Evolutionary conservation across 2,329 filamentous ascomycete genomes (phyloP).

Genomic region (Rhinocladiella similis): DNA sequence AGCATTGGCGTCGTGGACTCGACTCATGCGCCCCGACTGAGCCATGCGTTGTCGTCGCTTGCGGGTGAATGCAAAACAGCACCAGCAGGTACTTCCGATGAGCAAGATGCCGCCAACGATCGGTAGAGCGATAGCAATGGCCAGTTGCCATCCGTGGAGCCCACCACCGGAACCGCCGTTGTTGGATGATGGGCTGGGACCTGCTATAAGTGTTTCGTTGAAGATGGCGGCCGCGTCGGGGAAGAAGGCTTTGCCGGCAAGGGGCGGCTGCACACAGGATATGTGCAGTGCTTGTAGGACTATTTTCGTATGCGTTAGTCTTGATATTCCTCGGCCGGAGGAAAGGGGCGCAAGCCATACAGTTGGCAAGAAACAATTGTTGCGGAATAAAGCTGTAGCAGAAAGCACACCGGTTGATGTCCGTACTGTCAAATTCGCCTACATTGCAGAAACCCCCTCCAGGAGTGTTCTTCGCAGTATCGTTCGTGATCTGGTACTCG

Average conservation of each 20-base stretch:
- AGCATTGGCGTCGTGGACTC: constrained; percentile 25
- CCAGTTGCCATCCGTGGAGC: constrained; percentile 34
- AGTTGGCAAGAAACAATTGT: constrained; percentile 45
- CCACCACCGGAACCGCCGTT: constrained; percentile 25
- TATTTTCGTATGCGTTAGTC: constrained; percentile 18
- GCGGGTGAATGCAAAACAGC: constrained; percentile 46
- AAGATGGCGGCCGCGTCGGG: constrained; percentile 44
- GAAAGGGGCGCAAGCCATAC: constrained; percentile 33
- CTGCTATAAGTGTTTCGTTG: constrained; percentile 34
- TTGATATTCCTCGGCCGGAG: not conserved
- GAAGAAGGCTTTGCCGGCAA: constrained; percentile 38
- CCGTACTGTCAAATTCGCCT: constrained; percentile 41
- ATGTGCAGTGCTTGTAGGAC: constrained; percentile 48
- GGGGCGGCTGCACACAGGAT: constrained; percentile 43
- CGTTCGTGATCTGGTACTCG: constrained; percentile 34
- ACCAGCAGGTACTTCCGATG: constrained; percentile 33
- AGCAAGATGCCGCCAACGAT: constrained; percentile 44
- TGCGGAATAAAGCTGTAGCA: constrained; percentile 45
- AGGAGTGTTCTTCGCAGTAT: constrained; percentile 32
- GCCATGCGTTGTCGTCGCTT: constrained; percentile 41
- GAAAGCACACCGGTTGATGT: constrained; percentile 42
- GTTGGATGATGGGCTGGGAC: constrained; percentile 26
- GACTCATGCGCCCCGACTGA: constrained; percentile 27
- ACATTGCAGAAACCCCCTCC: constrained; percentile 41
- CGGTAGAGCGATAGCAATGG: constrained; percentile 44